Percentiles rank a stretch among this genome's conserved stretches.
phyloP scores from a whole-genome alignment of 768 basidiomycete species.

The Phylloporus arenicola region DNA sequence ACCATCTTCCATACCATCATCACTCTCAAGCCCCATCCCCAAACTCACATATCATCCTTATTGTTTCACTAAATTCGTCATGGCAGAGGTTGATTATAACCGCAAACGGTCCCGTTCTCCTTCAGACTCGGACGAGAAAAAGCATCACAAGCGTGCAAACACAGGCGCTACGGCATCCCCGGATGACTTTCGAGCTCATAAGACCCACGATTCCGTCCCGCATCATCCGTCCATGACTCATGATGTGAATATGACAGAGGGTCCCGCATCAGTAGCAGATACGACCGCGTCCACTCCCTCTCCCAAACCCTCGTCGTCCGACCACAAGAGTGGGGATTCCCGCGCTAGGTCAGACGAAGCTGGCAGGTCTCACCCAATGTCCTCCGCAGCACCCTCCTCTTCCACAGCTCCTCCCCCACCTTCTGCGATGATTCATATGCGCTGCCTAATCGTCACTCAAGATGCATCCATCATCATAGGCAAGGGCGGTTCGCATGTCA shows the following conservation, averaged over 20 bases:
- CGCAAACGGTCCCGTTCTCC: constrained; percentile 86
- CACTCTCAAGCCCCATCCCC: constrained; percentile 43
- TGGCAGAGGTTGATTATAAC: constrained; percentile 82
- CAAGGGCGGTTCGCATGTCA: constrained; percentile 91
- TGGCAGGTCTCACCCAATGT: constrained; percentile 40
- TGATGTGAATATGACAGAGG: constrained; percentile 66
- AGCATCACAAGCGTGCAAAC: constrained; percentile 79
- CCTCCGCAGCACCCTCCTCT: constrained; percentile 47
- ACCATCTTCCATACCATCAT: constrained; percentile 32
- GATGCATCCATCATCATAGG: constrained; percentile 99
- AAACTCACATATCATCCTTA: constrained; percentile 34
- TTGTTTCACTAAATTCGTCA: constrained; percentile 56
- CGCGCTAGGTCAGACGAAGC: constrained; percentile 33
- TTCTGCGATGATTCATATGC: constrained; percentile 90
- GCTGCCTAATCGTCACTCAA: constrained; percentile 97
- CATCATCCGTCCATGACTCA: constrained; percentile 34
- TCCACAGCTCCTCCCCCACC: constrained; percentile 47
- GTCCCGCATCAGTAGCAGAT: constrained; percentile 34
- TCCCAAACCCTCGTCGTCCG: constrained; percentile 42
- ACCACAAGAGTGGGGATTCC: constrained; percentile 39
- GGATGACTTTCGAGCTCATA: constrained; percentile 54
- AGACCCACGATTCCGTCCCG: constrained; percentile 43
- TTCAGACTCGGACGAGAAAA: constrained; percentile 74
- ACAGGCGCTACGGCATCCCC: constrained; percentile 61
- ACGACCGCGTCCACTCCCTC: constrained; percentile 54